Evolutionary conservation across 2,329 filamentous ascomycete genomes (phyloP).

Genomic region (Blumeria graminis): DNA sequence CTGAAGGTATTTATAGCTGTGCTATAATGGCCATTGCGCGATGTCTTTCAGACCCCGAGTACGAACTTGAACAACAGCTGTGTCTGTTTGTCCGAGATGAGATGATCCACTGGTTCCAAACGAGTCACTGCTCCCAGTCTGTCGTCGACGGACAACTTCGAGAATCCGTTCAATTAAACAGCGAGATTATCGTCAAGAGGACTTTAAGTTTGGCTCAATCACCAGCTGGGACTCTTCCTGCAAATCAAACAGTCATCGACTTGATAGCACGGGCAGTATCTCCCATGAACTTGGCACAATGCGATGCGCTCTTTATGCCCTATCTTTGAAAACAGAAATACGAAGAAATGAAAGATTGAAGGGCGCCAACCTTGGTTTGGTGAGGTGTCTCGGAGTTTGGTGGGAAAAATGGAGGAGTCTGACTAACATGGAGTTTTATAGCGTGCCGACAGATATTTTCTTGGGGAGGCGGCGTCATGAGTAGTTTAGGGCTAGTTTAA

Average conservation of each 20-base stretch:
- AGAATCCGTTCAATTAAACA: conserved; percentile 60
- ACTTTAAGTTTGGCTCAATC: conserved; percentile 62
- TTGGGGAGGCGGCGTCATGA: too few relatives aligned
- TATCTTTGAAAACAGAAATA: conserved; percentile 35
- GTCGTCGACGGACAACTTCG: conserved; percentile 41
- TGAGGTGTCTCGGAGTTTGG: too few relatives aligned
- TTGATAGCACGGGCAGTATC: conserved; percentile 81
- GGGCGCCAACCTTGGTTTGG: too few relatives aligned
- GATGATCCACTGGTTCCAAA: conserved; percentile 92
- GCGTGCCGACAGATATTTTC: too few relatives aligned
- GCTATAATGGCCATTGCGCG: conserved; percentile 91
- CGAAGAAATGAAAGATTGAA: too few relatives aligned
- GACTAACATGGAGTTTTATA: too few relatives aligned
- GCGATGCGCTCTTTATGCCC: conserved; percentile 91
- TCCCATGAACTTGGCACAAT: conserved; percentile 66
- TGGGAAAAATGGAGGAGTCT: too few relatives aligned
- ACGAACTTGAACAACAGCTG: conserved; percentile 84
- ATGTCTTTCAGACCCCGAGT: conserved; percentile 70
- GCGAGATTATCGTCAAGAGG: conserved; percentile 75
- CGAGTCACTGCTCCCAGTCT: conserved; percentile 35
- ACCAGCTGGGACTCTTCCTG: conserved; percentile 52
- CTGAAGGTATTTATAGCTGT: conserved; percentile 88
- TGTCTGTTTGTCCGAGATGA: conserved; percentile 91
- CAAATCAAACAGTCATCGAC: conserved; percentile 93
- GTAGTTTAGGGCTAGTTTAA: too few relatives aligned